Evolutionary conservation across 108 stramenopile species (phyloP).

Genomic region (Skeletonema grethae): DNA sequence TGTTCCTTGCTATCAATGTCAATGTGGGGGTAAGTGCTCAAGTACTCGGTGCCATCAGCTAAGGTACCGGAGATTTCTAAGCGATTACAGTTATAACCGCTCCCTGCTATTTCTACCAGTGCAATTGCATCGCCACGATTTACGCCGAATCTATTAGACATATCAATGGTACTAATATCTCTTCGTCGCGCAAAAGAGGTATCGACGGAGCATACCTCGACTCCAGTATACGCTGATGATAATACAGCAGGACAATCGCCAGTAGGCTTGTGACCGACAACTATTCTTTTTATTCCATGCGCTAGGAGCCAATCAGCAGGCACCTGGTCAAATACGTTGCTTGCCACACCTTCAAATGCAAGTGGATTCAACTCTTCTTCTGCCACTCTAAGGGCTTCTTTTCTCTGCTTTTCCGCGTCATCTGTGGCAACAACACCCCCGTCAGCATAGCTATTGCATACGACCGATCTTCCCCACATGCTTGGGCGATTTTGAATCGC

Average conservation of each 20-base stretch:
- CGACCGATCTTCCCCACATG: constrained; percentile 73
- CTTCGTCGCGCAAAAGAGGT: constrained; percentile 56
- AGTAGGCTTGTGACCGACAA: constrained; percentile 75
- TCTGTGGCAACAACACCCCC: constrained; percentile 59
- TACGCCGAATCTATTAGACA: constrained; percentile 16
- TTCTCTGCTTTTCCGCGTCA: constrained; percentile 35
- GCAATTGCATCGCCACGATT: constrained; percentile 53
- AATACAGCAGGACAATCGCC: constrained; percentile 71
- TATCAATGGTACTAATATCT: constrained; percentile 15
- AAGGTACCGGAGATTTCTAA: constrained; percentile 46
- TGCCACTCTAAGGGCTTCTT: constrained; percentile 29
- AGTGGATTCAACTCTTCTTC: constrained; percentile 42
- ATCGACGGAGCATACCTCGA: constrained; percentile 62
- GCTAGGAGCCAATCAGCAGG: constrained; percentile 56
- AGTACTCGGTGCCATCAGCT: constrained; percentile 41
- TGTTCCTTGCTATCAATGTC: constrained; percentile 17
- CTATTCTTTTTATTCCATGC: constrained; percentile 59
- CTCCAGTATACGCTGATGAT: constrained; percentile 48
- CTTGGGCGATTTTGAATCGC: constrained; percentile 63
- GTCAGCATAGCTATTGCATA: constrained; percentile 61
- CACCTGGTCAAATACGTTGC: constrained; percentile 51
- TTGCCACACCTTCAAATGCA: constrained; percentile 61
- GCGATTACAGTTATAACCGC: constrained; percentile 25
- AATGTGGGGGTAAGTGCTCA: constrained; percentile 25
- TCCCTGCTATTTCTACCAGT: constrained; percentile 55